Conservation (phyloP, 1,284 basidiomycete species). For the Xanthoconium separans region DNA sequence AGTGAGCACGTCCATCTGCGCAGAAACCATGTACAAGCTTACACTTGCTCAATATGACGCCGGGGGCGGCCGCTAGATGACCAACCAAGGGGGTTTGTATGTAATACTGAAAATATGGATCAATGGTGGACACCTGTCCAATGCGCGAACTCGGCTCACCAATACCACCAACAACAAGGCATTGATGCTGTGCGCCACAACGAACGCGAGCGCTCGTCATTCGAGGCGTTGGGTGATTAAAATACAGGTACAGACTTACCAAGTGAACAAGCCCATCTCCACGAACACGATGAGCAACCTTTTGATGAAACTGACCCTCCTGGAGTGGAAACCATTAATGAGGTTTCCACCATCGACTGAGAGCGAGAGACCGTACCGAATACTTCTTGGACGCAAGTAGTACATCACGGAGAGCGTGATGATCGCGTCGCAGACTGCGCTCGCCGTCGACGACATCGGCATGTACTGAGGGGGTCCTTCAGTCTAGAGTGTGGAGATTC, state of each 20-base stretch:
- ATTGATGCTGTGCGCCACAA: slow-evolving; percentile 5
- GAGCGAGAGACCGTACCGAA: slow-evolving; percentile 1
- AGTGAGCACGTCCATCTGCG: neutral
- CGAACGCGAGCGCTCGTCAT: neutral
- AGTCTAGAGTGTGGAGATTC: neutral
- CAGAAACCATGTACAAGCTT: neutral
- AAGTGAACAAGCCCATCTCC: slow-evolving; percentile 18
- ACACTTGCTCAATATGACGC: slow-evolving; percentile 16
- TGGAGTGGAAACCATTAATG: neutral
- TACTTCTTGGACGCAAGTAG: slow-evolving; percentile 14
- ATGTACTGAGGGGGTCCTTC: slow-evolving; percentile 5
- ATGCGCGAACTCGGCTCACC: neutral
- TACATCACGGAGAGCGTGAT: slow-evolving; percentile 15
- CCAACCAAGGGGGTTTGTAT: neutral
- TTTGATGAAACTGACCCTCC: slow-evolving; percentile 4
- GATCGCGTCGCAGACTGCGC: slow-evolving; percentile 14
- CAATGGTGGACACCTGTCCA: neutral
- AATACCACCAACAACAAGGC: slow-evolving; percentile 7
- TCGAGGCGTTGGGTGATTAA: neutral
- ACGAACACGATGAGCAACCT: slow-evolving; percentile 11
- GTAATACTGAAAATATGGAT: slow-evolving; percentile 3
- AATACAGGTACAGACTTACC: slow-evolving; percentile 3
- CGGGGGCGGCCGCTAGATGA: slow-evolving; percentile 9
- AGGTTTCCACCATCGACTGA: too few species aligned
- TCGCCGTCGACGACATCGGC: slow-evolving; percentile 1